Evolutionary conservation across 352 stramenopile genomes (phyloP).

Genomic region (Phytopythium cucurbitacearum): DNA sequence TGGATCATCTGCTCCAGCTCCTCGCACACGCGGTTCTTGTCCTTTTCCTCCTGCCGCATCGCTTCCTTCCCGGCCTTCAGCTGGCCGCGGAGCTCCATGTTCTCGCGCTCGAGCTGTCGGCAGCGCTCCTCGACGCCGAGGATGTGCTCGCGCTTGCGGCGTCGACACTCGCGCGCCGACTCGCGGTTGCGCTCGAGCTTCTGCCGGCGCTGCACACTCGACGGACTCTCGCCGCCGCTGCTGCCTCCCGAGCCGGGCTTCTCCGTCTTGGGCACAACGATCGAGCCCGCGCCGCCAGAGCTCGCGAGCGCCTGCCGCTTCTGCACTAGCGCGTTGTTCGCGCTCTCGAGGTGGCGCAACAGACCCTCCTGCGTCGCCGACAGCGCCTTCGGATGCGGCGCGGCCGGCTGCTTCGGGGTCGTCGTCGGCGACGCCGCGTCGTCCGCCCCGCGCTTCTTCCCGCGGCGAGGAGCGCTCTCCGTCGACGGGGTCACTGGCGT

Average conservation of each 20-base stretch:
- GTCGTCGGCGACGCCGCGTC: slow-evolving; percentile 22
- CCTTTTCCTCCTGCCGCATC: slow-evolving; percentile 81
- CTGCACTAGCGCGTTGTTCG: slow-evolving; percentile 62
- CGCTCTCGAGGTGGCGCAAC: slow-evolving; percentile 66
- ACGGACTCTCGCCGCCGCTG: slow-evolving; percentile 52
- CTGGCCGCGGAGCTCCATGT: slow-evolving; percentile 89
- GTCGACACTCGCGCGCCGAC: slow-evolving; percentile 86
- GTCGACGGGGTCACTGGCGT: slow-evolving; percentile 7
- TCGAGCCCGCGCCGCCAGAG: neutral
- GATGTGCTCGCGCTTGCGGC: slow-evolving; percentile 87
- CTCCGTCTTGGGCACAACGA: slow-evolving; percentile 50
- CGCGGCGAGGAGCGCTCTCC: slow-evolving; percentile 14
- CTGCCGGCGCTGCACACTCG: slow-evolving; percentile 64
- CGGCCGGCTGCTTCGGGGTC: neutral
- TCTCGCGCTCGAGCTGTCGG: slow-evolving; percentile 83
- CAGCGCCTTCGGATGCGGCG: slow-evolving; percentile 21
- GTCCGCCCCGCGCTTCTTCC: slow-evolving; percentile 49
- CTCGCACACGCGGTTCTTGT: slow-evolving; percentile 83
- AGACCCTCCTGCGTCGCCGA: slow-evolving; percentile 57
- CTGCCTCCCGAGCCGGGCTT: slow-evolving; percentile 26
- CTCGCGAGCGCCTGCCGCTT: slow-evolving; percentile 40
- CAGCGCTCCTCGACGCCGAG: slow-evolving; percentile 74
- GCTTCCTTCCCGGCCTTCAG: slow-evolving; percentile 87
- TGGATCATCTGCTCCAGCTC: slow-evolving; percentile 84
- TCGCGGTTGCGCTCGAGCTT: slow-evolving; percentile 92